Evolutionary conservation across 495 filamentous ascomycete species (phyloP).

Genomic region (Lasiosphaeris hirsuta): DNA sequence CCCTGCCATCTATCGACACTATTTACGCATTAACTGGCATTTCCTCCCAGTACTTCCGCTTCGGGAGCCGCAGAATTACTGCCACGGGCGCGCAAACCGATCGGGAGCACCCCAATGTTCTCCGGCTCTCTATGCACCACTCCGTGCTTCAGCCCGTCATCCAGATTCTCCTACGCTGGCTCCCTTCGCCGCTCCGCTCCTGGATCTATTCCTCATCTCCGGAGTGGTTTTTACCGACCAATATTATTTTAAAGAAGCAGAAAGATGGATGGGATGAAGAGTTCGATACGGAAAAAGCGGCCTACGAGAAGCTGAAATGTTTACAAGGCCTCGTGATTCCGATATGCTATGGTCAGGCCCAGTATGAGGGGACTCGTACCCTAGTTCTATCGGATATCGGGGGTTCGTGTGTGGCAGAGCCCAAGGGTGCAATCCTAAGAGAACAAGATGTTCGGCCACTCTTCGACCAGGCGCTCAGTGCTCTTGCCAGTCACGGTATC

Average conservation of each 20-base stretch:
- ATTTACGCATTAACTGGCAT: constrained; percentile 1
- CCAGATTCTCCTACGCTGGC: constrained; percentile 7
- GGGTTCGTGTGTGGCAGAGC: constrained; percentile 10
- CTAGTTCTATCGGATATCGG: constrained; percentile 12
- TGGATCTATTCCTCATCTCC: constrained; percentile 4
- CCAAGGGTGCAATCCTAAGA: constrained; percentile 8
- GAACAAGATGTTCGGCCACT: constrained; percentile 9
- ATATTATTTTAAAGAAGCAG: constrained; percentile 12
- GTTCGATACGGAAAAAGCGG: constrained; percentile 13
- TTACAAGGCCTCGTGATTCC: constrained; percentile 14
- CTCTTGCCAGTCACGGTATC: constrained; percentile 10
- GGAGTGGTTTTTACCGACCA: constrained; percentile 11
- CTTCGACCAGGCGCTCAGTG: constrained; percentile 10
- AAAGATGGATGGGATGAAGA: constrained; percentile 15
- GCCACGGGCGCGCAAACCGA: constrained; percentile 12
- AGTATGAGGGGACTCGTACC: constrained; percentile 6
- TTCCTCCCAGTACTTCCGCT: constrained; percentile 7
- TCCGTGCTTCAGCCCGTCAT: constrained; percentile 5
- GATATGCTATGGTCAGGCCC: constrained; percentile 10
- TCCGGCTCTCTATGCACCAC: constrained; percentile 8
- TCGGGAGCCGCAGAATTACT: constrained; percentile 8
- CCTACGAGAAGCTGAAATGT: constrained; percentile 9
- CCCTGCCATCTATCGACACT: constrained; percentile 5
- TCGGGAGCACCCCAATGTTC: constrained; percentile 14
- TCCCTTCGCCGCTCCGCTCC: constrained; percentile 7